Conservation (phyloP, 345 rosid species). For the Citrus australasica region DNA sequence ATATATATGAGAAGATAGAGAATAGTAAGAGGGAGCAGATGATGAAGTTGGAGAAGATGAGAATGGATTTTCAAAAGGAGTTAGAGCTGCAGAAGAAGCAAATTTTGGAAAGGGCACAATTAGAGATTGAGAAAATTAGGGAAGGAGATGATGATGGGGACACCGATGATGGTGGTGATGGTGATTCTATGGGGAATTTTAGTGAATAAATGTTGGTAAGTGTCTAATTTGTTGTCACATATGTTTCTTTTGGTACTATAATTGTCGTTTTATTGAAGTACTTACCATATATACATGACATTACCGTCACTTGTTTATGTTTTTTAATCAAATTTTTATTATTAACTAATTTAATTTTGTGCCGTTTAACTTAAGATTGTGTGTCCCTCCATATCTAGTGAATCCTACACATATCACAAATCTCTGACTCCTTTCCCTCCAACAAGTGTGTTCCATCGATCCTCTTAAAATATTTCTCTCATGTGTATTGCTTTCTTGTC, state of each 20-base stretch:
- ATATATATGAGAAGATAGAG: conserved; percentile 59
- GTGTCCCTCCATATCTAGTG: not conserved
- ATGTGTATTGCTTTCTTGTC: not conserved
- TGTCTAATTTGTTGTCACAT: not conserved
- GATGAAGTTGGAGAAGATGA: conserved; percentile 56
- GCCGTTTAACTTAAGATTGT: not conserved
- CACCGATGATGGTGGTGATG: conserved; percentile 20
- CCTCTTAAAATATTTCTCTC: not conserved
- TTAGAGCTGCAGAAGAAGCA: conserved; percentile 56
- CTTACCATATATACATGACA: not conserved
- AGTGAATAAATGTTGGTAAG: conserved; percentile 22
- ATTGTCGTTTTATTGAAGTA: not conserved
- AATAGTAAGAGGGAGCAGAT: conserved; percentile 54
- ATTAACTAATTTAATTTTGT: not conserved
- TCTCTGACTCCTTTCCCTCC: not conserved
- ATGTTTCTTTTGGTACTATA: not conserved
- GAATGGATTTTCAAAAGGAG: conserved; percentile 40
- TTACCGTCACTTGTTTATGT: not conserved
- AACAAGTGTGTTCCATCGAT: not conserved
- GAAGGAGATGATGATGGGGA: conserved; percentile 27
- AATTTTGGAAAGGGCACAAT: conserved; percentile 46
- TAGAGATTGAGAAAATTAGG: conserved; percentile 50
- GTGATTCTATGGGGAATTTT: conserved; percentile 23
- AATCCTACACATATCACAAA: not conserved
- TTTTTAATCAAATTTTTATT: not conserved